Conservation (phyloP, 495 filamentous ascomycete genomes). For the Talaromyces ruber region DNA sequence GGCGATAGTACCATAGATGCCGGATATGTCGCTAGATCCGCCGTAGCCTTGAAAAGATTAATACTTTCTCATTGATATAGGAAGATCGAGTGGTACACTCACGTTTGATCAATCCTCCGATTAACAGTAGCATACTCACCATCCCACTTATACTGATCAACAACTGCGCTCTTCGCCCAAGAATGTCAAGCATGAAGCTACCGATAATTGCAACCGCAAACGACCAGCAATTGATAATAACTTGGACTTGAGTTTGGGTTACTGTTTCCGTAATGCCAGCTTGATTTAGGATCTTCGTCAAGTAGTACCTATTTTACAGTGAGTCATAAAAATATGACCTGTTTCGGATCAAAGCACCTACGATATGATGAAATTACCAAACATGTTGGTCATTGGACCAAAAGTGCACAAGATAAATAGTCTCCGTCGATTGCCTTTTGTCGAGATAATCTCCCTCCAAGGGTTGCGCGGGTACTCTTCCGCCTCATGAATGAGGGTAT, state of each 20-base stretch:
- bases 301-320: background rate
- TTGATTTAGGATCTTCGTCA: background rate
- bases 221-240: slow-evolving; percentile 52
- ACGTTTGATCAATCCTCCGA: slow-evolving; percentile 43
- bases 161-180: background rate
- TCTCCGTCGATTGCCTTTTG: background rate
- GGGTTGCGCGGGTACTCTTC: background rate
- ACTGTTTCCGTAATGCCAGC: slow-evolving; percentile 23
- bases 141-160: background rate
- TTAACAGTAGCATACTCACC: slow-evolving; percentile 41
- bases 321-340: too few relatives aligned
- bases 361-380: slow-evolving; percentile 1
- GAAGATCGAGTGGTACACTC: too few relatives aligned
- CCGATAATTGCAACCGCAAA: slow-evolving; percentile 58
- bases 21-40: slow-evolving; percentile 17
- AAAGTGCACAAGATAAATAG: background rate
- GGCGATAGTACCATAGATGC: slow-evolving; percentile 45
- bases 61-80: too few relatives aligned
- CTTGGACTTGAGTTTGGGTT: slow-evolving; percentile 49
- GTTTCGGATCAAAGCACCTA: background rate
- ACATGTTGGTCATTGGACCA: background rate
- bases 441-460: background rate
- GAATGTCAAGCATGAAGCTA: background rate
- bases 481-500: too few relatives aligned
- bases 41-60: slow-evolving; percentile 5